Base-by-base conservation (phyloP, 169 alveolate genomes). In the Plasmodium yoelii region DNA sequence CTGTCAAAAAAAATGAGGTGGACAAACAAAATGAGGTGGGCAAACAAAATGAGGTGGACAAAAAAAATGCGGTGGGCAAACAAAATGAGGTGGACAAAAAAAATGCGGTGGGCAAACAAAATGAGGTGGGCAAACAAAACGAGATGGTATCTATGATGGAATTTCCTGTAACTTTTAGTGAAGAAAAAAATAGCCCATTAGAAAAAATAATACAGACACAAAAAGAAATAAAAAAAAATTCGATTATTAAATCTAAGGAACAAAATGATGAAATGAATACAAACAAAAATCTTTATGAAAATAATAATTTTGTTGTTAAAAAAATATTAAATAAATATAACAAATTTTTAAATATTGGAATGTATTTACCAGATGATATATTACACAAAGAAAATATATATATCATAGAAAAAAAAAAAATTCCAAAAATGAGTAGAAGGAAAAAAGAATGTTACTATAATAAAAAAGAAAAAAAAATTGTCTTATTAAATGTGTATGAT, bases 381-480 rank as follows among this genome's bases (percentile, higher is more conserved):
- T 82, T 82, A 47, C 6, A 28, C n/a, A 46, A 67, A 12, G 26
- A 65, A 46, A 82, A 82, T 82, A 28, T 67, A 12, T 39, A 56
- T 42, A 28, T 72, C 0, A 55, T 82, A 53, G 63, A 65, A 59
- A 82, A 28, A 46, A 18, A 22, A 46, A 67, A 82, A 67, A 10
- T 24, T 1, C 13, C 84, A 8, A 82, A 82, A 10, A 39, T 82
- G n/a, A 49, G 69, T 42, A 53, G 53, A 7, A 51, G 72, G 49
- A 73, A 73, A 26, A 82, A 82, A 61, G 82, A 82, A 49, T 65
- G 82, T 39, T 67, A 67, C 56, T 65, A 65, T 26, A 60, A 55
- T 42, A 68, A 67, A 28, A 42, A n/a, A 12, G 5, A 7, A 0
- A 53, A 26, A 19, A 82, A 59, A 56, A 19, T 82, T 9, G 61